phyloP scores from a whole-genome alignment of 2,329 filamentous ascomycete species.

The Cucurbitaria berberidis region DNA sequence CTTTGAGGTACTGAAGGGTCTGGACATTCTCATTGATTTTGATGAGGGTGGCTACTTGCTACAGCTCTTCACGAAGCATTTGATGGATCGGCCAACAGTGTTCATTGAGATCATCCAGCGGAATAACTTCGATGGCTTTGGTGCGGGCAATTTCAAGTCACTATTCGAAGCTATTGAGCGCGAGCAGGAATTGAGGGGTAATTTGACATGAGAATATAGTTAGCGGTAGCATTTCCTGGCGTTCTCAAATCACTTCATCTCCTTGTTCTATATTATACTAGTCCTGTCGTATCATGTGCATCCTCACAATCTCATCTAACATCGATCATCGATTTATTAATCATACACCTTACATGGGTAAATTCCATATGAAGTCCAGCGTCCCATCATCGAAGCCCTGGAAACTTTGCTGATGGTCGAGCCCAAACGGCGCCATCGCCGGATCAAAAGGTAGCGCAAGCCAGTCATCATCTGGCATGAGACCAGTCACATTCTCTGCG shows the following conservation, averaged over 20 bases:
- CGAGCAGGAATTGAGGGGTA: conserved; percentile 86
- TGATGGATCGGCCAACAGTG: conserved; percentile 93
- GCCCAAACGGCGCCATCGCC: conserved; percentile 48
- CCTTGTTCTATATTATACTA: background rate
- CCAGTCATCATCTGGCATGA: conserved; percentile 50
- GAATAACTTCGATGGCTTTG: conserved; percentile 88
- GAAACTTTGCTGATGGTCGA: conserved; percentile 43
- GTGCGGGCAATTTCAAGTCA: conserved; percentile 94
- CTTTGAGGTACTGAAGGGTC: conserved; percentile 73
- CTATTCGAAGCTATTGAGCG: conserved; percentile 94
- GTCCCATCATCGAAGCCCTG: conserved; percentile 49
- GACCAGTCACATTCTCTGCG: conserved; percentile 42
- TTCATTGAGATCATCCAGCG: conserved; percentile 97
- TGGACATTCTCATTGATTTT: conserved; percentile 94
- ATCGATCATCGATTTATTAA: background rate
- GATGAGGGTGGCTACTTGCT: conserved; percentile 87
- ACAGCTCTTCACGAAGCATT: conserved; percentile 69
- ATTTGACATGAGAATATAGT: conserved; percentile 57
- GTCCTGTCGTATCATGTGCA: background rate
- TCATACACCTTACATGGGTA: conserved; percentile 34
- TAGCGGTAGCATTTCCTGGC: conserved; percentile 8
- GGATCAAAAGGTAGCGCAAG: conserved; percentile 48
- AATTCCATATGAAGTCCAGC: conserved; percentile 50
- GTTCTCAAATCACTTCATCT: background rate
- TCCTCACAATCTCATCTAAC: too few species aligned